Base-by-base conservation (phyloP, 2,329 filamentous ascomycete genomes). In the Aspergillus jensenii region DNA sequence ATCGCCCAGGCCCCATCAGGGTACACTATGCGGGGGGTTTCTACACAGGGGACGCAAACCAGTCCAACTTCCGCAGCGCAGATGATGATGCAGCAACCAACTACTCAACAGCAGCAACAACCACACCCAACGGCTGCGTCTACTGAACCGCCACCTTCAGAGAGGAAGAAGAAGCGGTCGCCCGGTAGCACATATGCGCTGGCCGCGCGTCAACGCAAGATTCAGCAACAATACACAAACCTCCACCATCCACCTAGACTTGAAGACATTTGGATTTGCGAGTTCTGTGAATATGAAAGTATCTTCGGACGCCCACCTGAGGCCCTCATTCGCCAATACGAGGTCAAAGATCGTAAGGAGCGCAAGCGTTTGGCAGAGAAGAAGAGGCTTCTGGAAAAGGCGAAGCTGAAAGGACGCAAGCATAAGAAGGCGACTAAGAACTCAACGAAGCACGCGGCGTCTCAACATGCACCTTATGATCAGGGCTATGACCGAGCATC, bases 201-300 rank as follows among this genome's bases (percentile, higher is more conserved):
- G 60, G 91, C 92, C 58, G 93, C 91, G 25, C 86, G 87, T 23
- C 86, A 91, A 63, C 89, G 95, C 6, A 88, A 89, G 59, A 84
- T 90, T 47, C 84, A 90, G 68, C 90, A 95, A 60, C 85, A 90
- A 67, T 88, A 90, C 63, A 83, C 85, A 56, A 96, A 95, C 72
- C 86, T 85, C 61, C 87, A 90, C 67, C 87, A 90, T 67, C 89
- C 90, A 1, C 89, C 90, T 0, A 79, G 76, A 17, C 72, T 79
- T 2, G 89, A 91, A 63, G 90, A 96, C 60, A 84, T 92, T 51
- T 98, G 93, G 90, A 92, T 98, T 47, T 99, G 95, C 76, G 91
- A 97, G 69, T 98, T 98, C 72, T 99, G 95, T 79, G 95, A 99
- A 74, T 99, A 97, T 71, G 93, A 98, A 76, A 86, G 87, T 52